Base-by-base conservation (phyloP, 176 grass and related monocot species). In the Aegilops sharonensis region DNA sequence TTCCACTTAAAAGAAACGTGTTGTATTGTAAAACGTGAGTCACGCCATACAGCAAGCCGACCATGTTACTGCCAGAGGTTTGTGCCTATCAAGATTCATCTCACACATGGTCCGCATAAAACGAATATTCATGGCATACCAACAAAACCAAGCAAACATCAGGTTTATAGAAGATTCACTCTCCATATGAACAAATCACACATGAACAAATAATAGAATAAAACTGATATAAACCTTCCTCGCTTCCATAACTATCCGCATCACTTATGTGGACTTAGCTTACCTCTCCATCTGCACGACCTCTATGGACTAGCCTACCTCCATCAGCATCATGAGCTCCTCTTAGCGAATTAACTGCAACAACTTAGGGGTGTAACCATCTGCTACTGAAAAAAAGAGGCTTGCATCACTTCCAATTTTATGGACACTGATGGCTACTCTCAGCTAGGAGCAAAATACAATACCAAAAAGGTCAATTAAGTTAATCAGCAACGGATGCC, bases 401-500 rank as follows among this genome's bases (percentile, higher is more conserved):
- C 17, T 81, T 11, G 63, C 72, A 70, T 18, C 11, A 65, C 24
- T 81, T 85, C 34, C 54, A 64, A 66, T 85, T 88, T 85, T 74
- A 77, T 79, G 34, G 78, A 64, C 69, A 71, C 3, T 88, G 78
- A 64, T 71, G 81, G 78, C 52, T 65, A 54, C 61, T 79, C 54
- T 72, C 32, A 81, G 77, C 39, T 23, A 85, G 81, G 62, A 88
- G 54, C 3, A 24, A 57, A 85, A 60, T 85, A 88, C 2, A 79
- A 35, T 68, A 9, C 62, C 80, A 62, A 84, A 47, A 60, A 80
- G 25, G 68, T 64, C 18, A 70, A 65, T 47, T 20, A 10, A 64
- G 63, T 81, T 81, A 70, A 81, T 81, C 15, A 78, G 36, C 45
- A 87, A 83, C 47, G 18, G 77, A 85, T 85, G 63, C 40, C 71